These are phyloP conservation scores for Phlebopus sp. DNA, from an alignment of 1,284 basidiomycete species.

Conservation along the genomic window DNA sequence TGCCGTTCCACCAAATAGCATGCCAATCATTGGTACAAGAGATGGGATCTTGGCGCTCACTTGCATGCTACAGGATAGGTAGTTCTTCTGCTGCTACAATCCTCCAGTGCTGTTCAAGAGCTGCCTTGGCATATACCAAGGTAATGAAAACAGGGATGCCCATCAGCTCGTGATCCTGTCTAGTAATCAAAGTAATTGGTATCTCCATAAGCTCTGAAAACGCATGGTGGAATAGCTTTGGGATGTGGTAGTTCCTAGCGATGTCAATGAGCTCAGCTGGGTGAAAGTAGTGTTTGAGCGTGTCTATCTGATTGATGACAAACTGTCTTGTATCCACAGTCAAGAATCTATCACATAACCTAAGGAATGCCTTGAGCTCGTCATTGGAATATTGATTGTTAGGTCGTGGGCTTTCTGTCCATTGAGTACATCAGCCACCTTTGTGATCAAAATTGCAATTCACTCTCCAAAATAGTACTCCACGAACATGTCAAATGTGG, in stretches of 20 bases:
- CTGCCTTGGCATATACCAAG: not conserved
- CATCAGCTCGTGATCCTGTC: constrained; percentile 1
- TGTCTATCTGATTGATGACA: too few relatives aligned
- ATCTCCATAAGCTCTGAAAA: constrained; percentile 2
- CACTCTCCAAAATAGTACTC: not conserved
- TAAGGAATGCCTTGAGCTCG: not conserved
- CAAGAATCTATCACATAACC: not conserved
- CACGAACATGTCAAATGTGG: not conserved
- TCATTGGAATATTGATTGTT: not conserved
- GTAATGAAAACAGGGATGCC: not conserved
- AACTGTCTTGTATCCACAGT: too few relatives aligned
- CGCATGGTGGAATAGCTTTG: not conserved
- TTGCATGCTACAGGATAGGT: not conserved
- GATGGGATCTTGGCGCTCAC: constrained; percentile 2
- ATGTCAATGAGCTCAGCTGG: constrained; percentile 5
- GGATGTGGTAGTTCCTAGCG: not conserved
- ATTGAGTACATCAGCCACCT: not conserved
- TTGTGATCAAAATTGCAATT: not conserved
- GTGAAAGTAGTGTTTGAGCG: not conserved
- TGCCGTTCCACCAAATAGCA: constrained; percentile 13
- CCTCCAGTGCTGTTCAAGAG: constrained; percentile 2
- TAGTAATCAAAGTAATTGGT: not conserved
- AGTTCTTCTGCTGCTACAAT: constrained; percentile 6
- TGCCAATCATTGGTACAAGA: constrained; percentile 11
- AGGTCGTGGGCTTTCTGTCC: not conserved